Evolutionary conservation across 208 protist genomes (phyloP).

Genomic region (Naegleria fowleri): DNA sequence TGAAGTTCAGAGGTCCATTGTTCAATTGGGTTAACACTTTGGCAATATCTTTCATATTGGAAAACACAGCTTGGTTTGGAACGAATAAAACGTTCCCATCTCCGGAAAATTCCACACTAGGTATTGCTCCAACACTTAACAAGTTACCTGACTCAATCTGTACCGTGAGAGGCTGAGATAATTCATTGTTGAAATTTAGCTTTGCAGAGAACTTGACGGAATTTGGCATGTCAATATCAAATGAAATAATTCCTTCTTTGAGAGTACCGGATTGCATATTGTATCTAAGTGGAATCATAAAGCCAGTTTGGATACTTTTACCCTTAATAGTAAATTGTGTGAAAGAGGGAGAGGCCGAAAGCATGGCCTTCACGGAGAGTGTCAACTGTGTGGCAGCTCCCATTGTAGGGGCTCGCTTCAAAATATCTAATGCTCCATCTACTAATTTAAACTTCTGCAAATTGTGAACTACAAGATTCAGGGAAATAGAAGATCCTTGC

Average conservation of each 20-base stretch:
- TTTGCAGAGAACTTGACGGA: neutral
- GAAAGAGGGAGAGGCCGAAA: neutral
- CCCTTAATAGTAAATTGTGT: neutral
- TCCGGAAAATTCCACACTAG: neutral
- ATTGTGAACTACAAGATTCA: no score
- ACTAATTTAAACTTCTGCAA: no score
- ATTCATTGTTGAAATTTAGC: neutral
- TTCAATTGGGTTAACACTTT: neutral
- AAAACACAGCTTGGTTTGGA: neutral
- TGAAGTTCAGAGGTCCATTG: neutral
- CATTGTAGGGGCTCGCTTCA: neutral
- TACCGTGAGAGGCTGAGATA: neutral
- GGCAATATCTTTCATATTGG: neutral
- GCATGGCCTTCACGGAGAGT: neutral
- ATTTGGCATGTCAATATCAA: neutral
- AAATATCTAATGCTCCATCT: neutral
- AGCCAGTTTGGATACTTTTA: neutral
- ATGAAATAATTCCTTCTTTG: neutral
- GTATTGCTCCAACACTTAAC: neutral
- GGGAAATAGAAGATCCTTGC: no score
- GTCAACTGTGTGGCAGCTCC: neutral
- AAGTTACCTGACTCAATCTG: neutral
- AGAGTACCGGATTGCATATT: neutral
- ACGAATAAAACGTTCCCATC: neutral
- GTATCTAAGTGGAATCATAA: neutral